Evolutionary conservation across 768 basidiomycete genomes (phyloP).

Genomic region (Dentipellis sp.): DNA sequence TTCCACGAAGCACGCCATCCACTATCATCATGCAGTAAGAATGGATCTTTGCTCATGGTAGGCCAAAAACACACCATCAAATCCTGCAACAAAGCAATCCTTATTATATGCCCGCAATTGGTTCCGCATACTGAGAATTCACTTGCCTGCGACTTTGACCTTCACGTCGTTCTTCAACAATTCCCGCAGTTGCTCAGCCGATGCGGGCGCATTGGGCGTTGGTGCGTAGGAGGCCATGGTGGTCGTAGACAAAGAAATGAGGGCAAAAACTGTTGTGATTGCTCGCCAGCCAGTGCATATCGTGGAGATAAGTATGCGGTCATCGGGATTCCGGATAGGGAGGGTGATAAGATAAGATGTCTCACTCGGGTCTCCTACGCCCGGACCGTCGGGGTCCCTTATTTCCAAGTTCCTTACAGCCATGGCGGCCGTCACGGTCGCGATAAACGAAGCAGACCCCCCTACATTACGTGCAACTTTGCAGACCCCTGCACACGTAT

Average conservation of each 20-base stretch:
- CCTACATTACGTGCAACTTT: conserved; percentile 18
- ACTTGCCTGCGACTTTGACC: conserved; percentile 87
- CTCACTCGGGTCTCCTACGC: neutral
- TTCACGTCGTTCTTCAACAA: conserved; percentile 61
- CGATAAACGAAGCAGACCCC: neutral
- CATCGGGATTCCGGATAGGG: neutral
- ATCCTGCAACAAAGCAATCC: conserved; percentile 25
- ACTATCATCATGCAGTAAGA: conserved; percentile 33
- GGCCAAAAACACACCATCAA: conserved; percentile 50
- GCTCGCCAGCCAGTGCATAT: too few species aligned
- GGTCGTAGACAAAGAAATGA: neutral
- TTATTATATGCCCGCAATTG: neutral
- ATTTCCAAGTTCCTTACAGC: neutral
- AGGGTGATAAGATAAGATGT: neutral
- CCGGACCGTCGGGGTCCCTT: neutral
- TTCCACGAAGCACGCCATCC: conserved; percentile 92
- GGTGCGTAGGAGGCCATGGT: conserved; percentile 15
- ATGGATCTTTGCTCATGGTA: neutral
- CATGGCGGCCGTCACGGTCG: neutral
- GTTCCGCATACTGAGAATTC: conserved; percentile 16
- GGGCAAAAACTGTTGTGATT: neutral
- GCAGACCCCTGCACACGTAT: conserved; percentile 39
- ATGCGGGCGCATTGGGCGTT: conserved; percentile 35
- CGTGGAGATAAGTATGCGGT: too few species aligned
- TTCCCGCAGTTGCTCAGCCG: conserved; percentile 45